These are phyloP conservation scores for Dictyostelium brefeldianum DNA, from an alignment of 78 protist genomes.

Conservation along the genomic window DNA sequence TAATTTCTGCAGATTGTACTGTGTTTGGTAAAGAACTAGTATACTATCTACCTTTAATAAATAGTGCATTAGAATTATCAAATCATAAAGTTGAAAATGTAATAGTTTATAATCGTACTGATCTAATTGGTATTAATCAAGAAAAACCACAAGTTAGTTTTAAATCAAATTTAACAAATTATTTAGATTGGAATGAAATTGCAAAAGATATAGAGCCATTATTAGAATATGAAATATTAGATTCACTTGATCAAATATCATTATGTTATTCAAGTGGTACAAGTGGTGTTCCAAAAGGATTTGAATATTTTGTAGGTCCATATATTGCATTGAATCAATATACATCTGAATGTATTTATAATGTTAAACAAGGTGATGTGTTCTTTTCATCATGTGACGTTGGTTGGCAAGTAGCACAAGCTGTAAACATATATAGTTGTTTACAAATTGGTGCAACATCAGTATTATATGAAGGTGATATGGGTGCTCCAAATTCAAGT, in stretches of 20 bases:
- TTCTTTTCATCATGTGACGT: neutral
- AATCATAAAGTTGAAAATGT: neutral
- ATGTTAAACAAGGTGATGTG: neutral
- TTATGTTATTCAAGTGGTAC: conserved; percentile 12
- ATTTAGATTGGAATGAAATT: neutral
- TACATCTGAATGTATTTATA: neutral
- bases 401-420: conserved; percentile 10
- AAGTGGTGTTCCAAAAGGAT: neutral
- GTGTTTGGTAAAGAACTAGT: neutral
- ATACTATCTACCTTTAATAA: neutral
- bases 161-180: neutral
- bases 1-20: neutral
- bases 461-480: neutral
- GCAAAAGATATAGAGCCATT: neutral
- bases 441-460: neutral
- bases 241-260: neutral
- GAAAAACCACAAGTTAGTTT: neutral
- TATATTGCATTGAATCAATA: neutral
- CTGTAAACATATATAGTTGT: neutral
- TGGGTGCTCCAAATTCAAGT: neutral
- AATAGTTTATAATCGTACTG: neutral
- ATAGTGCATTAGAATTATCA: neutral
- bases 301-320: neutral
- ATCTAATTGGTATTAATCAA: neutral
- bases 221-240: neutral